Evolutionary conservation across 208 protist genomes (phyloP).

Genomic region (Novymonas esmeraldas): DNA sequence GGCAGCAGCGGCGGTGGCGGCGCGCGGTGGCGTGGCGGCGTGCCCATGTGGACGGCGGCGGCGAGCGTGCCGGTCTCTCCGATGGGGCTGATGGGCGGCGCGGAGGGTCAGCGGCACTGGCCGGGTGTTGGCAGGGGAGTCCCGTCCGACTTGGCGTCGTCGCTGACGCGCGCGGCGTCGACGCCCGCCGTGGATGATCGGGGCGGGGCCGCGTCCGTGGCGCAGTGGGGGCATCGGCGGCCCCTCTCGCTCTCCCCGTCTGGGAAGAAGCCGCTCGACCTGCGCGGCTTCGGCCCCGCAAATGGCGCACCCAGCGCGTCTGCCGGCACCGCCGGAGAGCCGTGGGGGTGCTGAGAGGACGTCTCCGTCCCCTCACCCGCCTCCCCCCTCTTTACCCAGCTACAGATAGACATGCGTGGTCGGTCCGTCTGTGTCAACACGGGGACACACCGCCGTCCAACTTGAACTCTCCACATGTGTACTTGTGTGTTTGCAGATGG

Average conservation of each 20-base stretch:
- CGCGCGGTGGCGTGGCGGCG: not conserved
- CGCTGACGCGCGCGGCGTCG: not conserved
- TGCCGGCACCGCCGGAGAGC: too few relatives aligned
- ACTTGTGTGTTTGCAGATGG: too few relatives aligned
- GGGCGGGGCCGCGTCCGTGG: not conserved
- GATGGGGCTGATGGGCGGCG: not conserved
- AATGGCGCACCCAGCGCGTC: not conserved
- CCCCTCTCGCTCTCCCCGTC: not conserved
- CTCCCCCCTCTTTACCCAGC: not conserved
- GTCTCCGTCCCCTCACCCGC: too few relatives aligned
- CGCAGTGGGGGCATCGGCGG: not conserved
- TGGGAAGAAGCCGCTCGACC: constrained; percentile 40
- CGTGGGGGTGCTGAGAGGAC: constrained; percentile 14
- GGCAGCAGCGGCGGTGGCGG: not conserved
- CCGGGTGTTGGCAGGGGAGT: not conserved
- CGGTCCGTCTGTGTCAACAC: too few relatives aligned
- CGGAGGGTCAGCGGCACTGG: not conserved
- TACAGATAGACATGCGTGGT: not conserved
- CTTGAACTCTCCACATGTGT: too few relatives aligned
- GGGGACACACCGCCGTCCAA: too few relatives aligned
- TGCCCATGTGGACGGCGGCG: constrained; percentile 22
- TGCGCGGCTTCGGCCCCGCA: constrained; percentile 41
- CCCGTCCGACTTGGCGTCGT: not conserved
- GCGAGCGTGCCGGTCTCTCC: constrained; percentile 13
- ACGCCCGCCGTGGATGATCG: not conserved